A percentile compares a stretch with the other conserved stretches of the same genome.
Conservation (phyloP, 2,329 filamentous ascomycete genomes). For the Colletotrichum lini region DNA sequence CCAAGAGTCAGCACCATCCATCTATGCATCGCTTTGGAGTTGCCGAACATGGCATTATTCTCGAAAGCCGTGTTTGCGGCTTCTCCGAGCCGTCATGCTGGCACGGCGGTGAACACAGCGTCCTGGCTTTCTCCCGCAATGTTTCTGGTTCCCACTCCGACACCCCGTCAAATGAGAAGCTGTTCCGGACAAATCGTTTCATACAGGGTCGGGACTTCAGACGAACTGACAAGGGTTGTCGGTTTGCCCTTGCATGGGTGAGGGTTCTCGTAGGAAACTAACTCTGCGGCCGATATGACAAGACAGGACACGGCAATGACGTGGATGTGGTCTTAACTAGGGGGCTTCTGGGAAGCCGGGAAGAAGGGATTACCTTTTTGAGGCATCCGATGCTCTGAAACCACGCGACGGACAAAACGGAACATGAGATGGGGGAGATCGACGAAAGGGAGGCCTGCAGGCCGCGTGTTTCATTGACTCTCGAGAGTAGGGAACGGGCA, state of each 20-base stretch:
- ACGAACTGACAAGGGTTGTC: conserved; percentile 19
- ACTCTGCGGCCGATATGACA: not conserved
- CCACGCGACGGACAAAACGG: conserved; percentile 9
- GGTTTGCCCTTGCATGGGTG: not conserved
- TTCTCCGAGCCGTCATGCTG: not conserved
- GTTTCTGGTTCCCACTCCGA: conserved; percentile 1
- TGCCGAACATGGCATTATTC: conserved; percentile 3
- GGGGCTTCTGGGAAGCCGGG: no score
- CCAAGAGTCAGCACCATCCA: not conserved
- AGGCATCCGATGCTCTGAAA: conserved; percentile 30
- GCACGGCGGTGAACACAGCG: conserved; percentile 7
- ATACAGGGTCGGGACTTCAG: conserved; percentile 12
- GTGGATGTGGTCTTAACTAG: not conserved
- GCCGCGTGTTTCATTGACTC: conserved; percentile 11
- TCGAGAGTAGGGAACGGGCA: not conserved
- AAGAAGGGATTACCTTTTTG: not conserved
- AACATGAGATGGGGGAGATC: not conserved
- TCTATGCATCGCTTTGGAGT: not conserved
- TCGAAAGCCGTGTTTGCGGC: not conserved
- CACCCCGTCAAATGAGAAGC: not conserved
- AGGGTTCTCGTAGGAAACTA: not conserved
- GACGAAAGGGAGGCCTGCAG: conserved; percentile 4
- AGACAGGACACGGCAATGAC: conserved; percentile 13
- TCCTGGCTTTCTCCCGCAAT: conserved; percentile 11
- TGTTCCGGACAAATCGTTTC: conserved; percentile 22